Percentiles rank a stretch among this genome's conserved stretches.
phyloP scores from a whole-genome alignment of 2,329 filamentous ascomycete species.

The Aureobasidium melanogenum region DNA sequence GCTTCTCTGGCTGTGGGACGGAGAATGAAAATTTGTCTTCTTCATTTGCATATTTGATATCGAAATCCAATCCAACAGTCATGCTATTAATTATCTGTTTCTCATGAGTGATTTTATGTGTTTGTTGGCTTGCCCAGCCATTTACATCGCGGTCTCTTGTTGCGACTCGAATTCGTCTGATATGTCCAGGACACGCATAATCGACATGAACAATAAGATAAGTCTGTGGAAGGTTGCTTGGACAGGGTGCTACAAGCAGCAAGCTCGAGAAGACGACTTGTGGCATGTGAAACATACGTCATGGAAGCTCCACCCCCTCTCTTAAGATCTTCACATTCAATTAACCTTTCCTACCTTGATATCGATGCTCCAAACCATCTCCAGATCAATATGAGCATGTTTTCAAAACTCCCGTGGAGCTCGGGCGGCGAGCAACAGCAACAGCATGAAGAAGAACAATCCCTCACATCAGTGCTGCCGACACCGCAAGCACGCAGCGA shows the following conservation, averaged over 20 bases:
- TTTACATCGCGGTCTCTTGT: no score
- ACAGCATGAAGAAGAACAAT: conserved; percentile 25
- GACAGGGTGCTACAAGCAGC: not conserved
- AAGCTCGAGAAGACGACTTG: not conserved
- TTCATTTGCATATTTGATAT: not conserved
- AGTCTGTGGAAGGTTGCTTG: no score
- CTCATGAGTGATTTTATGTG: not conserved
- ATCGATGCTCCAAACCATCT: not conserved
- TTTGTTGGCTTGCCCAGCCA: no score
- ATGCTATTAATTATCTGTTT: no score
- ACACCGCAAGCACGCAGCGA: conserved; percentile 34
- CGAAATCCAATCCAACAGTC: no score
- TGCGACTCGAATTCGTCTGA: no score
- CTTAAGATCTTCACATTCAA: not conserved
- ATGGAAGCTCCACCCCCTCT: not conserved
- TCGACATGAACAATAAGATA: no score
- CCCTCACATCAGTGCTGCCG: conserved; percentile 37
- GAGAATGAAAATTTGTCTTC: not conserved
- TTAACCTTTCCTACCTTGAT: not conserved
- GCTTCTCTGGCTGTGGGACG: no score
- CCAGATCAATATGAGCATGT: conserved; percentile 6
- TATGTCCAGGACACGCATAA: no score
- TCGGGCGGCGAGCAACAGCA: conserved; percentile 8
- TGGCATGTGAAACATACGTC: conserved; percentile 6
- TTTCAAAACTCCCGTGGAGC: conserved; percentile 12